These are phyloP conservation scores for Diplosphaera chodatii DNA, from an alignment of 139 green algal species.

Conservation along the genomic window DNA sequence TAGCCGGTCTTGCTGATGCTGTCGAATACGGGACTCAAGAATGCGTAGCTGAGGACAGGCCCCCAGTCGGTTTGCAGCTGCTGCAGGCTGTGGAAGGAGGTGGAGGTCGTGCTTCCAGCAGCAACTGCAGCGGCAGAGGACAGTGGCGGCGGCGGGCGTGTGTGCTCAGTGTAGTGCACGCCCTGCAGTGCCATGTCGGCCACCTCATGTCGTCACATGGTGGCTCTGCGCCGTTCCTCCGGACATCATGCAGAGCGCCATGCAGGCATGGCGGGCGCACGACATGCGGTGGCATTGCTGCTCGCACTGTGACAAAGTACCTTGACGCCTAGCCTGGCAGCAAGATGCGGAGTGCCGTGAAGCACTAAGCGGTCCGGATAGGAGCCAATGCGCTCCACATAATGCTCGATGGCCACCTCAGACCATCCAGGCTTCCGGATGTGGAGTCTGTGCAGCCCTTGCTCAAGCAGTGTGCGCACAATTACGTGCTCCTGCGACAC, in stretches of 20 bases:
- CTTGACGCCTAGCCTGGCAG: slow-evolving; percentile 10
- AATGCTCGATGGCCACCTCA: not conserved
- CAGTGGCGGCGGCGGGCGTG: not conserved
- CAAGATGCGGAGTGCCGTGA: slow-evolving; percentile 26
- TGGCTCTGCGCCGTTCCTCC: no score
- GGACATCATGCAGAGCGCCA: no score
- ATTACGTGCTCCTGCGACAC: slow-evolving; percentile 5
- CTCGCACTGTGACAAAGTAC: no score
- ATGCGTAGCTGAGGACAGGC: slow-evolving; percentile 34
- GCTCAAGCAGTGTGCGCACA: not conserved
- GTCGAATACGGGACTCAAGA: slow-evolving; percentile 50
- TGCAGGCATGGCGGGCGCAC: no score
- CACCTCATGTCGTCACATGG: no score
- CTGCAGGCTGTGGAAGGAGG: slow-evolving; percentile 22
- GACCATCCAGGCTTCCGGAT: slow-evolving; percentile 28
- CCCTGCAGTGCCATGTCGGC: no score
- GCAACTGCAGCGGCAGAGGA: no score
- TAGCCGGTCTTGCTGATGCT: slow-evolving; percentile 54
- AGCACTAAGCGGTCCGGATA: slow-evolving; percentile 14
- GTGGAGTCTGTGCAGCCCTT: slow-evolving; percentile 23
- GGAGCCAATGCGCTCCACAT: slow-evolving; percentile 1
- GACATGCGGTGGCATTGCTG: no score
- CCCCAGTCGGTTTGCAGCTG: slow-evolving; percentile 6
- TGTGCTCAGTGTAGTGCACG: slow-evolving; percentile 30
- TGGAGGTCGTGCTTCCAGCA: slow-evolving; percentile 9